These are phyloP conservation scores for Diaporthe ampelina DNA, from an alignment of 2,329 filamentous ascomycete genomes.

Conservation along the genomic window DNA sequence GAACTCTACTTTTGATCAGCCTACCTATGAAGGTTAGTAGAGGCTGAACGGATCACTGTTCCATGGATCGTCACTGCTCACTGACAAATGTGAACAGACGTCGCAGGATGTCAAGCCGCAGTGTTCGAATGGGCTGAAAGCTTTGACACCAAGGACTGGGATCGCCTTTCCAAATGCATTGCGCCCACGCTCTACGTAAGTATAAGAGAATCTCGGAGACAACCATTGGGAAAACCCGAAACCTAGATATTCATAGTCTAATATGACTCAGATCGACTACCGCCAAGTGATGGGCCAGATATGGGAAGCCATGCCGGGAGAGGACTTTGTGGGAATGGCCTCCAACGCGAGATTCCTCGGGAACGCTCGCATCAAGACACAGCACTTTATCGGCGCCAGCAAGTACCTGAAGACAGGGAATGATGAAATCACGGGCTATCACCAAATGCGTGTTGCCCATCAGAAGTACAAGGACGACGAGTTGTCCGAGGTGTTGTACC, in stretches of 20 bases:
- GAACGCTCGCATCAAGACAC: not conserved
- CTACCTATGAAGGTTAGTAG: too few relatives aligned
- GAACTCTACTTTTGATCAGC: too few relatives aligned
- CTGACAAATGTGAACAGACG: not conserved
- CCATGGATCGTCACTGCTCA: too few relatives aligned
- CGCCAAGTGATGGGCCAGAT: not conserved
- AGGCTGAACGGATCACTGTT: too few relatives aligned
- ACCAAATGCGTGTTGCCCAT: not conserved
- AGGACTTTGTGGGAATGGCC: not conserved
- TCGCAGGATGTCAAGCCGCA: not conserved
- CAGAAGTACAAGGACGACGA: not conserved
- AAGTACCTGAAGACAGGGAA: not conserved
- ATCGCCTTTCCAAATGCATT: not conserved
- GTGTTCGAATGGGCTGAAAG: not conserved
- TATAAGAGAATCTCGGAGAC: too few relatives aligned
- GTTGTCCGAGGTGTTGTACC: not conserved
- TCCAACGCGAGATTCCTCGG: not conserved
- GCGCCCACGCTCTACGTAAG: too few relatives aligned
- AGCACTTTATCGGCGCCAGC: not conserved
- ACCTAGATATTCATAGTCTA: not conserved
- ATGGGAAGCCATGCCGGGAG: not conserved
- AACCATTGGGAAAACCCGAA: too few relatives aligned
- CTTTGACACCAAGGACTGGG: not conserved
- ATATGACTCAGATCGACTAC: not conserved
- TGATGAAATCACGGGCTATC: not conserved